Conservation (phyloP, 805 yeast species). For the Ogataea paradorogensis region DNA sequence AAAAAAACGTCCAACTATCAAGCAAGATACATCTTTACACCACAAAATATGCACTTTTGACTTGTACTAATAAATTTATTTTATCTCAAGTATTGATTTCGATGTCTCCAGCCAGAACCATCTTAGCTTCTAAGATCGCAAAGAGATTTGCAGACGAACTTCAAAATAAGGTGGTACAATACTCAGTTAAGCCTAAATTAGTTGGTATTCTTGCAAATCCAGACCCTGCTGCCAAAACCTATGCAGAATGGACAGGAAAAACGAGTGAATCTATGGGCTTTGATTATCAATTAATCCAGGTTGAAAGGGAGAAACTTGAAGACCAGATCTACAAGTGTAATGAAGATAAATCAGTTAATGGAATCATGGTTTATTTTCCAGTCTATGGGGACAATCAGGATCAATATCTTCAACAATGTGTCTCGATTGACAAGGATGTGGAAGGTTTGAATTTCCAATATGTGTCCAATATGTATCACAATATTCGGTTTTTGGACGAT, state of each 20-base stretch:
- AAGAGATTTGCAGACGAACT: constrained; percentile 78
- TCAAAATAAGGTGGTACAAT: constrained; percentile 47
- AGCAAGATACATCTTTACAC: constrained; percentile 11
- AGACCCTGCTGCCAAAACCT: constrained; percentile 94
- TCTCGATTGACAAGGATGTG: constrained; percentile 88
- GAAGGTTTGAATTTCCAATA: constrained; percentile 92
- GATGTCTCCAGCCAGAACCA: constrained; percentile 64
- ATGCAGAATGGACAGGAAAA: constrained; percentile 94
- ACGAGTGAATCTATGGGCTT: constrained; percentile 87
- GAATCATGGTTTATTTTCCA: constrained; percentile 97
- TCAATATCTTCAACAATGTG: constrained; percentile 91
- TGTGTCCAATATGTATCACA: constrained; percentile 93
- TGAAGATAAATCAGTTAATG: constrained; percentile 69
- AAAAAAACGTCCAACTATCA: no score
- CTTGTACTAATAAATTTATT: constrained; percentile 3
- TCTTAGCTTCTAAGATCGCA: constrained; percentile 84
- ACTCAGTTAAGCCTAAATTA: constrained; percentile 62
- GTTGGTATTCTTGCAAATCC: constrained; percentile 91
- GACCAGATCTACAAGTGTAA: constrained; percentile 82
- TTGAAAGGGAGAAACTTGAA: constrained; percentile 78
- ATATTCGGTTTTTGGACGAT: constrained; percentile 77
- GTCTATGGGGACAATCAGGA: constrained; percentile 95
- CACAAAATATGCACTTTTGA: constrained; percentile 2
- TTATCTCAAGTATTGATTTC: constrained; percentile 1
- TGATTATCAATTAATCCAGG: constrained; percentile 70